Base-by-base conservation (phyloP, 2,329 filamentous ascomycete genomes). In the Nectriaceae sp. region DNA sequence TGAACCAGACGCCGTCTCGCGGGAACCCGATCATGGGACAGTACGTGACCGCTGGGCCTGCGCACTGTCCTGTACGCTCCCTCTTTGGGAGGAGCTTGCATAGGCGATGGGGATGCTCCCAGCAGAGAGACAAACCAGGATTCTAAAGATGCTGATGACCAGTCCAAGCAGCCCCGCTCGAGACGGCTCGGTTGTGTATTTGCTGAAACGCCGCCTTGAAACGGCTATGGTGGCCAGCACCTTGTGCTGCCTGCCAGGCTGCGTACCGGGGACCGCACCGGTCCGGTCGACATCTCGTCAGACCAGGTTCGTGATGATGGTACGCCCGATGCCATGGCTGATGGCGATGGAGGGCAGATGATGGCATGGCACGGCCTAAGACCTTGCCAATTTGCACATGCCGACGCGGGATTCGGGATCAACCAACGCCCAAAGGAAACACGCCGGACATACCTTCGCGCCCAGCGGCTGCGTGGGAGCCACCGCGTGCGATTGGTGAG, bases 151-250 rank as follows among this genome's bases (percentile, higher is more conserved):
- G 44, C 49, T 49, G 54, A 60, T 58, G 43, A 16, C 16, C 6
- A n/a, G 15, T 31, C n/a, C 16, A n/a, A 36, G 55, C 40, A 50
- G 54, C 53, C 55, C 40, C 44, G 42, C 41, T 42, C 54, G 44
- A 39, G 39, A 47, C 38, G 44, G 36, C 46, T 21, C 46, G 42
- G 50, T 48, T 47, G 40, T 49, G 47, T 18, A 44, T 44, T 29
- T 42, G 47, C 57, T 61, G 59, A 61, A 61, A 61, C 59, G 51
- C 47, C 38, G 22, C 49, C 55, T 62, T 54, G 59, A 61, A 61
- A 61, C 59, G 51, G 45, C 41, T 60, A 49, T 47, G 50, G 46
- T 42, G 42, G 39, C 24, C 41, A 39, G 38, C 40, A 46, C 46
- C 45, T 53, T 20, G 31, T 37, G 37, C 33, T 36, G n/a, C 16